Conservation (phyloP, 139 green algal genomes). For the Chlamydomonas eustigma region DNA sequence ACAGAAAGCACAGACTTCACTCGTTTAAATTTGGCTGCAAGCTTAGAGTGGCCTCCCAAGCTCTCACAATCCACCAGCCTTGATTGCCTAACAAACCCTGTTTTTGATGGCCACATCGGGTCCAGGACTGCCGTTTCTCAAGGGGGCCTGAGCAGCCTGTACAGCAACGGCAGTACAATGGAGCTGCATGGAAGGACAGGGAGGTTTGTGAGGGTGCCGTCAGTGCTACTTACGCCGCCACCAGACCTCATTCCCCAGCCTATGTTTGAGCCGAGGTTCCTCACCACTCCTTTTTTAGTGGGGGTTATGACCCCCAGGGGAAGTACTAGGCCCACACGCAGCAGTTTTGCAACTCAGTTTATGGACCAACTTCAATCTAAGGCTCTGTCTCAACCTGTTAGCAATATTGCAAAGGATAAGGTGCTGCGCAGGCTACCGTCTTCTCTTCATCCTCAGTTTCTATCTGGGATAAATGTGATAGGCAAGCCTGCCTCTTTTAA, state of each 20-base stretch:
- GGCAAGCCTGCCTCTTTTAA: too few relatives aligned
- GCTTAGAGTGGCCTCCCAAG: neutral
- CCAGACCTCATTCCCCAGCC: neutral
- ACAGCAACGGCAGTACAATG: neutral
- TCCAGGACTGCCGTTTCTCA: neutral
- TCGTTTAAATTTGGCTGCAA: neutral
- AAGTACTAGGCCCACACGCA: too few relatives aligned
- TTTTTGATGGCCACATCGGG: neutral
- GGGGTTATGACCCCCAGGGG: too few relatives aligned
- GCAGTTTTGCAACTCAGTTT: too few relatives aligned
- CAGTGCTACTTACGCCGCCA: neutral
- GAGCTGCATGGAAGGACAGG: neutral
- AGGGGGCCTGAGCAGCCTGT: neutral
- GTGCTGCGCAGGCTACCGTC: too few relatives aligned
- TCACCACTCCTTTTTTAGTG: neutral
- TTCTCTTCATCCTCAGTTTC: too few relatives aligned
- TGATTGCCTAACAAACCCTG: neutral
- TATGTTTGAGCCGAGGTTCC: neutral
- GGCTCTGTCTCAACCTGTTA: too few relatives aligned
- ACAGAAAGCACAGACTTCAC: neutral
- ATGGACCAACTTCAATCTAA: too few relatives aligned
- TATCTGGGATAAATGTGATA: too few relatives aligned
- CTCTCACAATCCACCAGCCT: neutral
- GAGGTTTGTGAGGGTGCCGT: neutral
- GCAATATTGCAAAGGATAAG: too few relatives aligned